Evolutionary conservation across 192 early-diverging fungal species (phyloP), one percentile per base, ranked within the genome.

Genomic region (Chytriomyces sp.): DNA sequence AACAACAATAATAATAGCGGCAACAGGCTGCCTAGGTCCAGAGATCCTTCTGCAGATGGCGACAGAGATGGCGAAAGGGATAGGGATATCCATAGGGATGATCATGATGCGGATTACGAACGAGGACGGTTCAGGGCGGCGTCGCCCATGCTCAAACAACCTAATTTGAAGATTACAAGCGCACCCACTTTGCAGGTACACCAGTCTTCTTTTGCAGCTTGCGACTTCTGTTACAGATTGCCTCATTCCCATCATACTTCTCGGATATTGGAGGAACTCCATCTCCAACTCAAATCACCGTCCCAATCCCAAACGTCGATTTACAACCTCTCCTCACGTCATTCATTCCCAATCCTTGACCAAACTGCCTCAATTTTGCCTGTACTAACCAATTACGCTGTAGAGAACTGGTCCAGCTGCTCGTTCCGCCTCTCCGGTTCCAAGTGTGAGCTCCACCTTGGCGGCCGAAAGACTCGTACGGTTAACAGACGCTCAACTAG

Each of bases 401-500:
- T 45, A 69, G 68, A n/a, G 60, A 20, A n/a, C 53, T n/a, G 53
- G 16, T 57, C 18, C 64, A 35, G 26, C 26, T 44, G n/a, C 61
- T 10, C 67, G 77, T 11, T 78, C 77, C 0, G 76, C 77, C 6
- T 78, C 77, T 8, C 77, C 77, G 1, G 77, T 63, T 8, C 77
- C 77, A 6, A 65, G 61, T 16, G 68, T 66, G 13, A 50, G 45
- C 24, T 78, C 77, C 5, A 78, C 77, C 20, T 50, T 78, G 45
- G 77, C 77, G 13, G 77, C 77, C 11, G 77, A 78, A 49, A 59
- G 77, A 6, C 77, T 78, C 20, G 77, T 70, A 7, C 68, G 77
- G 5, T 47, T 78, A 18, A 50, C 77, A 16, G 69, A 72, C 50
- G 77, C 77, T 6, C 77, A 78, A 48, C 28, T 78, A 26, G 77